Evolutionary conservation across 768 basidiomycete genomes (phyloP).

Genomic region (Phlebiopsis flavidoalba): DNA sequence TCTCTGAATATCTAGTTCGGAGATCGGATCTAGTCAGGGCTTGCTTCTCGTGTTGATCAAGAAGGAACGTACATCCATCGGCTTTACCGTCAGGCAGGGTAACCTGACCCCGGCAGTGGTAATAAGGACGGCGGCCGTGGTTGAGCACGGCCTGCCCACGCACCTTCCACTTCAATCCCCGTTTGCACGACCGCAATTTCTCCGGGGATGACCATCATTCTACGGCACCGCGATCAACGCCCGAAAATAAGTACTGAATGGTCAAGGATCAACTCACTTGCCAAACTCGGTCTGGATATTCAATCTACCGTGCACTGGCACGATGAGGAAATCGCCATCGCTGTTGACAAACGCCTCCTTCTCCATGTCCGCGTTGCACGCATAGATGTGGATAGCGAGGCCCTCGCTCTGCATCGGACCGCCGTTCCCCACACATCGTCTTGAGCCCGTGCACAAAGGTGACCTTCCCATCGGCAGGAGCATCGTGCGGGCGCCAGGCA

Average conservation of each 20-base stretch:
- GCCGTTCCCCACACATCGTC: constrained; percentile 58
- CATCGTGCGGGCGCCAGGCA: constrained; percentile 58
- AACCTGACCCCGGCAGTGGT: constrained; percentile 29
- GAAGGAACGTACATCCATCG: constrained; percentile 47
- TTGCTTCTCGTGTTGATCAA: no score
- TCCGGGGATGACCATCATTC: constrained; percentile 59
- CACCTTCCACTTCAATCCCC: constrained; percentile 66
- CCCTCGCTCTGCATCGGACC: constrained; percentile 61
- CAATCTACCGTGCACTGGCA: constrained; percentile 59
- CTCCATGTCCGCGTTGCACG: constrained; percentile 55
- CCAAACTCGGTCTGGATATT: constrained; percentile 70
- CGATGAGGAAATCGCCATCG: constrained; percentile 63
- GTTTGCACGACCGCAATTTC: constrained; percentile 59
- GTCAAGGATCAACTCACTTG: constrained; percentile 34
- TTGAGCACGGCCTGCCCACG: background rate
- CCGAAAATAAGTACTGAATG: no score
- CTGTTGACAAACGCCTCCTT: constrained; percentile 57
- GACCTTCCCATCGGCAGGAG: constrained; percentile 36
- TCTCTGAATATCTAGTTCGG: constrained; percentile 54
- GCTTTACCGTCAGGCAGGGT: constrained; percentile 53
- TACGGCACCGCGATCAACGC: constrained; percentile 16
- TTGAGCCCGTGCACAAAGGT: constrained; percentile 59
- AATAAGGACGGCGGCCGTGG: background rate
- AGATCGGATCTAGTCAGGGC: background rate
- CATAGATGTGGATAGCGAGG: constrained; percentile 59